phyloP scores from a whole-genome alignment of 768 basidiomycete species.

The Psilocybe subaeruginosa region DNA sequence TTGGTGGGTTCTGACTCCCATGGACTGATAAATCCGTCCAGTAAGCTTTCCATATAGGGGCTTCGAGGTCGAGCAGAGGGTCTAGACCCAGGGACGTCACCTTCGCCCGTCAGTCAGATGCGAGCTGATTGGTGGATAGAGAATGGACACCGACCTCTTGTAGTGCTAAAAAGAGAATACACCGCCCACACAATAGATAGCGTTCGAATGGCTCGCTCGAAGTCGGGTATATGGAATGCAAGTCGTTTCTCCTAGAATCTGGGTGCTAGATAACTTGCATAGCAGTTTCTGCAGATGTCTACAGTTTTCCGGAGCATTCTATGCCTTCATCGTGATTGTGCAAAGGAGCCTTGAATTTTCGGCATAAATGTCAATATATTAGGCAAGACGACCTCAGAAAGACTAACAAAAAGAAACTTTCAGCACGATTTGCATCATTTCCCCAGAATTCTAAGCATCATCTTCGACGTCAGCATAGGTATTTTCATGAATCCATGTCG shows the following conservation, averaged over 20 bases:
- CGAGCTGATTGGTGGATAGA: background rate
- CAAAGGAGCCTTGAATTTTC: background rate
- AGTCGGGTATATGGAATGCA: background rate
- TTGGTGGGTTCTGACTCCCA: slow-evolving; percentile 6
- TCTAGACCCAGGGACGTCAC: slow-evolving; percentile 6
- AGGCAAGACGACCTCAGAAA: background rate
- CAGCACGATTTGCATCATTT: background rate
- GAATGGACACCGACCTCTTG: background rate
- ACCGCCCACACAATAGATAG: background rate
- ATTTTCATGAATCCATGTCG: background rate
- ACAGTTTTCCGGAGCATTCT: slow-evolving; percentile 5
- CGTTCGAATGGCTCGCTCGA: background rate
- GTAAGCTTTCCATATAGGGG: slow-evolving; percentile 2
- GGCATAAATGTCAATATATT: background rate
- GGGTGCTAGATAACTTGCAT: background rate
- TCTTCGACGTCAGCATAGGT: slow-evolving; percentile 14
- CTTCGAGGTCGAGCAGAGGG: background rate
- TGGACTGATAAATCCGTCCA: background rate
- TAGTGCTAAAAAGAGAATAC: background rate
- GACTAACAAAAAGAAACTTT: background rate
- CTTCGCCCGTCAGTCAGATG: background rate
- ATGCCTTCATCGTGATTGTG: background rate
- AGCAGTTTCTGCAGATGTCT: background rate
- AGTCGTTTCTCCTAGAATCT: background rate
- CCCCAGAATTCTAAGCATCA: slow-evolving; percentile 11